Percentiles rank a stretch among this genome's conserved stretches.
Evolutionary conservation across 2,329 filamentous ascomycete genomes (phyloP).

Genomic region (Sporothrix brunneoviolacea): DNA sequence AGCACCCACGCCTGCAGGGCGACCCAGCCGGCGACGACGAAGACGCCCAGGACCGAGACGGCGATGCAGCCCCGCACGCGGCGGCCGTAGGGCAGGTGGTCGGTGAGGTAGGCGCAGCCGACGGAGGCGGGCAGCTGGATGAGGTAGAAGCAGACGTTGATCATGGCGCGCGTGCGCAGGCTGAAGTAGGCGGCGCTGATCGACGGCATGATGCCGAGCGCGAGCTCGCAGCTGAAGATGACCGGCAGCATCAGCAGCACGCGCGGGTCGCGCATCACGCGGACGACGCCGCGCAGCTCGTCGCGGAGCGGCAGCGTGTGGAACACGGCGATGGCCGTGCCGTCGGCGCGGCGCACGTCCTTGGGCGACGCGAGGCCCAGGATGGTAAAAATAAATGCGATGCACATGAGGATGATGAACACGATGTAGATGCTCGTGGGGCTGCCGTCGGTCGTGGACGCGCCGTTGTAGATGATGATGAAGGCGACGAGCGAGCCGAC

Average conservation of each 20-base stretch:
- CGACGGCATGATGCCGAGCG: neutral
- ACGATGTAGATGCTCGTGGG: neutral
- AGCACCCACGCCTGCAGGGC: too few relatives aligned
- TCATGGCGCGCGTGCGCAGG: neutral
- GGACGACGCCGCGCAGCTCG: neutral
- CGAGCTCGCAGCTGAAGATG: neutral
- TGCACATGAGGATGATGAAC: too few relatives aligned
- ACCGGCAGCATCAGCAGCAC: neutral
- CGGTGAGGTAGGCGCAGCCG: neutral
- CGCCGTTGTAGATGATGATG: neutral
- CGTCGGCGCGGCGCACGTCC: too few relatives aligned
- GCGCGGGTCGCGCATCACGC: neutral
- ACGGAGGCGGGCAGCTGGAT: neutral
- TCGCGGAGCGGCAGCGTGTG: too few relatives aligned
- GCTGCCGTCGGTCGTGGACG: neutral
- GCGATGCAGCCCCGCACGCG: too few relatives aligned
- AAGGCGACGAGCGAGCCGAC: neutral
- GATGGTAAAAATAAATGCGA: too few relatives aligned
- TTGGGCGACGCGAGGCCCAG: too few relatives aligned
- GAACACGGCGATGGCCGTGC: too few relatives aligned
- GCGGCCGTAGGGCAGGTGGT: too few relatives aligned
- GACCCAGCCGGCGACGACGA: too few relatives aligned
- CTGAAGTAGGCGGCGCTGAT: neutral
- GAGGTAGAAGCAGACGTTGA: neutral
- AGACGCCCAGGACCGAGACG: too few relatives aligned